phyloP scores from a whole-genome alignment of 768 basidiomycete genomes.

The Lactarius sp. region DNA sequence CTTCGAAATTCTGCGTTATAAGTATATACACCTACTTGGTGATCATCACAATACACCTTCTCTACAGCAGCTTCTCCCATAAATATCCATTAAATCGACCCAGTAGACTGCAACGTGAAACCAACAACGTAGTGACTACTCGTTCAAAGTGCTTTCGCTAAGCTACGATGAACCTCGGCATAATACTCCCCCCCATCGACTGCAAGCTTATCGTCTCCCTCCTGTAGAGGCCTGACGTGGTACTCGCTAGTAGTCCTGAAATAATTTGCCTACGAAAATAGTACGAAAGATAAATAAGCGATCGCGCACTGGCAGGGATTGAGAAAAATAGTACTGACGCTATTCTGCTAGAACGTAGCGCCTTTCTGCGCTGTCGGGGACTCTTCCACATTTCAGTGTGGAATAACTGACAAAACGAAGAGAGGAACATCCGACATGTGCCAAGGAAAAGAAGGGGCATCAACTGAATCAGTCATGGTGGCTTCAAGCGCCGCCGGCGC shows the following conservation, averaged over 20 bases:
- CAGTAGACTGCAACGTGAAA: constrained; percentile 33
- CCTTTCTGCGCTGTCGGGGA: constrained; percentile 62
- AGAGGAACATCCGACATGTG: neutral
- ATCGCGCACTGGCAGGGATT: neutral
- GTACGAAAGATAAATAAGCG: constrained; percentile 19
- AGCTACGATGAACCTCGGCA: constrained; percentile 66
- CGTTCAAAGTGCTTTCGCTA: constrained; percentile 63
- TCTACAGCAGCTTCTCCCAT: neutral
- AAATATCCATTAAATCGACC: neutral
- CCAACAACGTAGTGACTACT: constrained; percentile 55
- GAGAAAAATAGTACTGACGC: constrained; percentile 38
- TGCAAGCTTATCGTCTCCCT: constrained; percentile 48
- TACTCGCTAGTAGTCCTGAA: constrained; percentile 64
- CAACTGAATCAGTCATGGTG: too few relatives aligned
- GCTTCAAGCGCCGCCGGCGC: too few relatives aligned
- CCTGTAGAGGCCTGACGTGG: constrained; percentile 55
- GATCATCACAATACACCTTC: constrained; percentile 11
- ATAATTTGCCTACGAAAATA: constrained; percentile 63
- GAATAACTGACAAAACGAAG: constrained; percentile 36
- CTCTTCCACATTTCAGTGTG: constrained; percentile 47
- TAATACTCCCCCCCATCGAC: constrained; percentile 81
- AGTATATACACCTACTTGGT: constrained; percentile 6
- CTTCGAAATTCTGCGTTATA: constrained; percentile 18
- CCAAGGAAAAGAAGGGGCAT: neutral
- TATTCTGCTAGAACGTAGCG: constrained; percentile 53